Percentiles rank a stretch among this genome's conserved stretches.
phyloP scores from a whole-genome alignment of 257 asterid genomes.

The Haberlea rhodopensis region DNA sequence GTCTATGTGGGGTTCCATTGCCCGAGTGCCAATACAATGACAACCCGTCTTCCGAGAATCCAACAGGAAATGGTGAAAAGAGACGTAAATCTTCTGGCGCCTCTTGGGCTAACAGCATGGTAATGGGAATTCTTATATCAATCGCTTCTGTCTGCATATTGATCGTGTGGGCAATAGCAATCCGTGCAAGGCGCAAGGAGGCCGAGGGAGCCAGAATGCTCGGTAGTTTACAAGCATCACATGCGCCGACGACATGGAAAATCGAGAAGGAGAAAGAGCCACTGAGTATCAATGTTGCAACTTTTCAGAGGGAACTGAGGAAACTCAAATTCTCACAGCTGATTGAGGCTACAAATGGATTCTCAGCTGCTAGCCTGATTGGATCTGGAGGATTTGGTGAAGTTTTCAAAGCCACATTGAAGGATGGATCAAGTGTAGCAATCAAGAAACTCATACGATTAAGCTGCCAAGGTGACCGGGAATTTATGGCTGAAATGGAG shows the following conservation, averaged over 20 bases:
- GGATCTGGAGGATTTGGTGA: constrained; percentile 97
- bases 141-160: constrained; percentile 65
- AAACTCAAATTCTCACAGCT: constrained; percentile 82
- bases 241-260: constrained; percentile 85
- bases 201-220: constrained; percentile 80
- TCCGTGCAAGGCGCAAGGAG: constrained; percentile 59
- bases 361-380: constrained; percentile 79
- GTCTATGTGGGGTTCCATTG: constrained; percentile 86
- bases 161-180: constrained; percentile 83
- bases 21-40: constrained; percentile 49
- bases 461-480: constrained; percentile 85
- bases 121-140: constrained; percentile 76
- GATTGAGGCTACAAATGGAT: constrained; percentile 87
- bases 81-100: constrained; percentile 34
- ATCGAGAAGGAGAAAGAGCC: constrained; percentile 98
- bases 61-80: constrained; percentile 20
- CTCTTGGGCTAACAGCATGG: constrained; percentile 81
- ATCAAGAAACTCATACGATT: constrained; percentile 80
- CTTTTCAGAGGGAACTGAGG: constrained; percentile 75
- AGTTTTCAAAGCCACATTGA: constrained; percentile 80
- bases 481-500: constrained; percentile 98
- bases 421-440: constrained; percentile 90
- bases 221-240: constrained; percentile 54
- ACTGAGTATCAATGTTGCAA: constrained; percentile 89
- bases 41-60: constrained; percentile 33